phyloP scores from a whole-genome alignment of 2,329 filamentous ascomycete genomes.

The Verticillium nonalfalfae region DNA sequence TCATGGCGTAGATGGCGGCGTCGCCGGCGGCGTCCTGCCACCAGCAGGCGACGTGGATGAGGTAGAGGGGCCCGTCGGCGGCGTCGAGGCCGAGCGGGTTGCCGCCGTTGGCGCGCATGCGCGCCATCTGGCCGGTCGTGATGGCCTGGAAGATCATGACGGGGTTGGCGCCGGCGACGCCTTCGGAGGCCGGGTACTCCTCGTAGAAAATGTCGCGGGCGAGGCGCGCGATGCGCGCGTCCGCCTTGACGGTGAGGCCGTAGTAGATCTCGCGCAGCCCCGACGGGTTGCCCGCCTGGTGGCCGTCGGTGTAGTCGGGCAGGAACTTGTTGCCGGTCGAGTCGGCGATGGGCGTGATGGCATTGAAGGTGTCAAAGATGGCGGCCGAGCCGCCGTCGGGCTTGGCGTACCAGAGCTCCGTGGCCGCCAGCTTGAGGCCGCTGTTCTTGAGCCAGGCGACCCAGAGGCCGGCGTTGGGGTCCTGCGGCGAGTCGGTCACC shows the following conservation, averaged over 20 bases:
- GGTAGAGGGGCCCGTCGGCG: constrained; percentile 16
- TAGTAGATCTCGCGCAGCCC: constrained; percentile 16
- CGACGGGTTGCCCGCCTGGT: constrained; percentile 4
- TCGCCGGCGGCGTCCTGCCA: constrained; percentile 15
- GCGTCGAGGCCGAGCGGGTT: constrained; percentile 27
- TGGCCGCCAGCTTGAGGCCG: constrained; percentile 16
- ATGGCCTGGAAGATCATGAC: constrained; percentile 31
- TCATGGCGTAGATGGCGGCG: constrained; percentile 9
- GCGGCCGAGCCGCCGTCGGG: constrained; percentile 22
- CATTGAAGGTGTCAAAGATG: constrained; percentile 28
- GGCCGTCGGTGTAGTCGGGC: constrained; percentile 9
- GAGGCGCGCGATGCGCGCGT: constrained; percentile 12
- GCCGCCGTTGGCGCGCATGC: constrained; percentile 28
- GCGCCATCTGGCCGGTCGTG: constrained; percentile 24
- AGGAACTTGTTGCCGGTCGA: constrained; percentile 13
- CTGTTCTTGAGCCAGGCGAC: constrained; percentile 16
- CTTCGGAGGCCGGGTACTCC: constrained; percentile 1
- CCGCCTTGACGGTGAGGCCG: constrained; percentile 12
- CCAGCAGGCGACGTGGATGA: constrained; percentile 14
- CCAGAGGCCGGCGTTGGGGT: constrained; percentile 27
- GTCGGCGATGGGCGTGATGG: constrained; percentile 20
- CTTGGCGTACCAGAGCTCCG: constrained; percentile 28
- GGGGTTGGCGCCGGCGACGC: constrained; percentile 17
- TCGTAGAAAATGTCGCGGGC: constrained; percentile 10
- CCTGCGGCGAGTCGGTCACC: constrained; percentile 18